phyloP scores from a whole-genome alignment of 1,284 basidiomycete species.

The Cystobasidium sp. region DNA sequence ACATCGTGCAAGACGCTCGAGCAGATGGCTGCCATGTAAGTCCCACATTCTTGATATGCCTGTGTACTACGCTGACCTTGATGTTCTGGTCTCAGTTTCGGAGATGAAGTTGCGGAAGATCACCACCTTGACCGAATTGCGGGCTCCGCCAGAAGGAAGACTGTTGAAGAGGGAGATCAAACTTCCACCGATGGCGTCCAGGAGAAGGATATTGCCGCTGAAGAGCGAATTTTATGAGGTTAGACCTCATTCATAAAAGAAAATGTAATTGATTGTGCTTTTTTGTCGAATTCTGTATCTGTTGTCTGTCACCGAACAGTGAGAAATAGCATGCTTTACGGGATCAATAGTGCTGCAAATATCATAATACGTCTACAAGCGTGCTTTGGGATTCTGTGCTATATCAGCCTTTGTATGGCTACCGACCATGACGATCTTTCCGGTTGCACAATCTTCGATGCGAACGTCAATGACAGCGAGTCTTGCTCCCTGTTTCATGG shows the following conservation, averaged over 20 bases:
- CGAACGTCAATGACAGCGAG: conserved; percentile 3
- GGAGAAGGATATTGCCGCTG: too few species aligned
- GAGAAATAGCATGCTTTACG: too few species aligned
- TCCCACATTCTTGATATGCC: neutral
- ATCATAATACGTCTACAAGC: neutral
- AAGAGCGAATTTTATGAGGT: too few species aligned
- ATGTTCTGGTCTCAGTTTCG: neutral
- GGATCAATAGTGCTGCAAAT: too few species aligned
- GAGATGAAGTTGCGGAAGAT: conserved; percentile 14
- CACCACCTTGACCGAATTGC: conserved; percentile 2
- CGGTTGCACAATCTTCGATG: neutral
- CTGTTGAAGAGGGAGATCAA: too few species aligned
- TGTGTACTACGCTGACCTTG: neutral
- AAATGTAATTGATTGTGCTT: too few species aligned
- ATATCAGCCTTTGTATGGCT: conserved; percentile 3
- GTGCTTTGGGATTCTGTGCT: neutral
- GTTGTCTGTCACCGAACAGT: too few species aligned
- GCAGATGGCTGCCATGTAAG: conserved; percentile 9
- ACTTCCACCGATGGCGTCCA: too few species aligned
- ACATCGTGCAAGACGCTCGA: neutral
- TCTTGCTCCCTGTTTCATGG: conserved; percentile 1
- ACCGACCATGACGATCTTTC: neutral
- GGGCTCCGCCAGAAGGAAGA: too few species aligned
- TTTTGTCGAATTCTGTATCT: too few species aligned
- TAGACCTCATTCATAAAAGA: too few species aligned